A percentile compares a stretch with the other conserved stretches of the same genome.
phyloP scores from a whole-genome alignment of 352 stramenopile species.

The Globisporangium echinulatum region DNA sequence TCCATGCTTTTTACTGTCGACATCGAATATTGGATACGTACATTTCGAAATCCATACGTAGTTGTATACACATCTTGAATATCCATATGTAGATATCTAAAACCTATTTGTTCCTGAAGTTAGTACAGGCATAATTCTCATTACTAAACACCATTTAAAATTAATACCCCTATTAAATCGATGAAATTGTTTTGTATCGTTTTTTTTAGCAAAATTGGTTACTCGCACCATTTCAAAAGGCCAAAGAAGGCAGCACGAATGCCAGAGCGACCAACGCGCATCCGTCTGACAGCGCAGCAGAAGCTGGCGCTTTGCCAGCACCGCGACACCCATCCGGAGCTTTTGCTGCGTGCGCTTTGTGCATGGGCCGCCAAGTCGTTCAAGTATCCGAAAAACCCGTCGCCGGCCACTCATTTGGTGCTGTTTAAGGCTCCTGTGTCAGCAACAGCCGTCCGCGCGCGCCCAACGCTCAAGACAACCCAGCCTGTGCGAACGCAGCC shows the following conservation, averaged over 20 bases:
- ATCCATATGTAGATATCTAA: too few species aligned
- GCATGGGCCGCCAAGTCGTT: background rate
- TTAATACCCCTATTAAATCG: background rate
- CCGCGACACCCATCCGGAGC: background rate
- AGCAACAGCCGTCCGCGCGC: background rate
- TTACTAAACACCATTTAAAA: background rate
- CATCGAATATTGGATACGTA: too few species aligned
- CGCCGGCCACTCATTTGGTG: background rate
- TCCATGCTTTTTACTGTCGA: too few species aligned
- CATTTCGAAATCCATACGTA: too few species aligned
- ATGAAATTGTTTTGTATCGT: background rate
- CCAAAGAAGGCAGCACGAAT: background rate
- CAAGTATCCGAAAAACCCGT: background rate
- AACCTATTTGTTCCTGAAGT: too few species aligned
- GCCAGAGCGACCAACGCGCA: background rate
- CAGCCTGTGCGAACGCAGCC: background rate
- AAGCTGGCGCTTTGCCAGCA: conserved; percentile 1
- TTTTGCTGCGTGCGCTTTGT: background rate
- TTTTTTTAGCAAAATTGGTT: background rate
- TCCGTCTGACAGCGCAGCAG: background rate
- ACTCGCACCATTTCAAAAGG: background rate
- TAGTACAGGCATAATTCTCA: background rate
- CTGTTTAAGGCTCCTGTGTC: background rate
- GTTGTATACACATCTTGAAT: too few species aligned
- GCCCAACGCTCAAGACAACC: background rate